These are phyloP conservation scores for Fusarium sp. DNA, from an alignment of 2,329 filamentous ascomycete genomes.

Conservation along the genomic window DNA sequence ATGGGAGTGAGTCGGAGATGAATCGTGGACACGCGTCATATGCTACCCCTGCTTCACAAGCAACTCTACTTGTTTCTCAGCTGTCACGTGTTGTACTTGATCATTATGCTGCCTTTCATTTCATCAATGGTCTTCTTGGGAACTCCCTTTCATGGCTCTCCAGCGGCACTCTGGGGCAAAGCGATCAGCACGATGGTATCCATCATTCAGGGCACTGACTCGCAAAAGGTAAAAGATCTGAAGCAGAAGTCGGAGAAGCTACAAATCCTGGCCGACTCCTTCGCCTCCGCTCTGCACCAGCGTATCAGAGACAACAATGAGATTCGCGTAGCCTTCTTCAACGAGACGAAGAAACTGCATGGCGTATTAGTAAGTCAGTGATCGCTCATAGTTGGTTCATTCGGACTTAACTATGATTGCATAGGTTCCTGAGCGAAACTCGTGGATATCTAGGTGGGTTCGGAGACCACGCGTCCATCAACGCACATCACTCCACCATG, in stretches of 20 bases:
- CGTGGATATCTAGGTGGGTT: not conserved
- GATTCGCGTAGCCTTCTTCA: not conserved
- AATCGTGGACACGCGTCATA: not conserved
- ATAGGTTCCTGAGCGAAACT: not conserved
- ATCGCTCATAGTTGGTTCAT: too few relatives aligned
- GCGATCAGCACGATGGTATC: not conserved
- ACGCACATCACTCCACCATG: not conserved
- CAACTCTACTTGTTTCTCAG: too few relatives aligned
- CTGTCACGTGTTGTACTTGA: too few relatives aligned
- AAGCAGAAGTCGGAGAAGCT: not conserved
- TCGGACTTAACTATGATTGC: not conserved
- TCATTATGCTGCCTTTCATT: too few relatives aligned
- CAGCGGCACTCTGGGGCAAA: not conserved
- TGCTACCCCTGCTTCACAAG: not conserved
- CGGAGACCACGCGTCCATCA: not conserved
- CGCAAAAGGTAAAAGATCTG: not conserved
- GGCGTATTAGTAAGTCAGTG: not conserved
- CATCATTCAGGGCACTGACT: not conserved
- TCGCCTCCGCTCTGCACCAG: not conserved
- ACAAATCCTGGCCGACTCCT: not conserved
- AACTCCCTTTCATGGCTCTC: not conserved
- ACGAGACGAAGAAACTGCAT: not conserved
- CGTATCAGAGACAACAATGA: not conserved
- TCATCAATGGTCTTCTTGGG: not conserved
- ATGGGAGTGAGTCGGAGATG: not conserved